phyloP scores from a whole-genome alignment of 1,284 basidiomycete species.

The Xanthoconium separans region DNA sequence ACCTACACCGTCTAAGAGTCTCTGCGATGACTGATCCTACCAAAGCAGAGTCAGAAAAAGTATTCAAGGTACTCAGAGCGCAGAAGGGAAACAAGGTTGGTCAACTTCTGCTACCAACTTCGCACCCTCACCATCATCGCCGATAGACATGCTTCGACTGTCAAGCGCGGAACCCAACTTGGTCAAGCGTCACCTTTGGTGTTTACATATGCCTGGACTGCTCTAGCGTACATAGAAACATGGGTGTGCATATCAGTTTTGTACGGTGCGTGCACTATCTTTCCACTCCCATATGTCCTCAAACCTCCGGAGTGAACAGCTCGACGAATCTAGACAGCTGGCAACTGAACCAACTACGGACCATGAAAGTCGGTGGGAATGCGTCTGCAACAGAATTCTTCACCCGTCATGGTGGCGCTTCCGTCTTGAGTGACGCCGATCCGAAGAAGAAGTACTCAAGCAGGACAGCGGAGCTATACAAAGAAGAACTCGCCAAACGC shows the following conservation, averaged over 20 bases:
- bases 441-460: conserved; percentile 90
- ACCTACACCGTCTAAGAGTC: not conserved
- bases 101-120: not conserved
- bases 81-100: conserved; percentile 90
- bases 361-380: conserved; percentile 97
- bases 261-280: conserved; percentile 67
- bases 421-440: conserved; percentile 73
- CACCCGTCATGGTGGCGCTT: conserved; percentile 77
- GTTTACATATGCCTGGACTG: conserved; percentile 99
- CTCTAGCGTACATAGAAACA: conserved; percentile 92
- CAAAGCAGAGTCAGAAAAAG: conserved; percentile 75
- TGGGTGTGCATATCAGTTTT: conserved; percentile 98
- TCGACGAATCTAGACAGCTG: conserved; percentile 97
- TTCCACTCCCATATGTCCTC: conserved; percentile 3
- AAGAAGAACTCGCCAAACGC: conserved; percentile 84
- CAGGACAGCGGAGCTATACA: conserved; percentile 84
- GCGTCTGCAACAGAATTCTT: conserved; percentile 89
- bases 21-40: conserved; percentile 64
- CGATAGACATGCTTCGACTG: conserved; percentile 94
- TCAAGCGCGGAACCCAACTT: conserved; percentile 94
- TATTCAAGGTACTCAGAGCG: conserved; percentile 73
- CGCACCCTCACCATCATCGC: conserved; percentile 1
- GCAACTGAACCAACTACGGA: conserved; percentile 88
- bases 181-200: conserved; percentile 95
- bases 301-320: conserved; percentile 42